phyloP scores from a whole-genome alignment of 2,329 filamentous ascomycete genomes.

The Neofusicoccum laricinum region DNA sequence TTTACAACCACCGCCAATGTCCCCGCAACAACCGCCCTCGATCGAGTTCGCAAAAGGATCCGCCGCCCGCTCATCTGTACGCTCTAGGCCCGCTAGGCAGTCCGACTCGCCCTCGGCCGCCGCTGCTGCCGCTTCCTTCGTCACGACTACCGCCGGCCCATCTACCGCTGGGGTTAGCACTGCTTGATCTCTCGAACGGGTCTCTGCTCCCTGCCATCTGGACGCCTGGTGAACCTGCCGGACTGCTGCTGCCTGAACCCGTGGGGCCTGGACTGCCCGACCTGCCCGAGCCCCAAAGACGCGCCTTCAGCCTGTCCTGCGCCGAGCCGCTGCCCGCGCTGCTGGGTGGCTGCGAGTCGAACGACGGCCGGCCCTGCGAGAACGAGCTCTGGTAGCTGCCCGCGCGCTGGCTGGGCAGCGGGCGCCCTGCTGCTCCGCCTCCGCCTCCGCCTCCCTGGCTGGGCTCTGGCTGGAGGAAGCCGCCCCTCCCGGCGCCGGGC shows the following conservation, averaged over 20 bases:
- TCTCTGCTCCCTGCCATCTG: slow-evolving; percentile 18
- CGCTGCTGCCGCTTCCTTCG: background rate
- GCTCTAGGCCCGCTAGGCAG: slow-evolving; percentile 16
- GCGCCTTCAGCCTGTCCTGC: slow-evolving; percentile 77
- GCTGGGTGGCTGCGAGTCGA: slow-evolving; percentile 38
- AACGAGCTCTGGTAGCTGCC: slow-evolving; percentile 68
- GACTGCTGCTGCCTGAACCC: slow-evolving; percentile 12
- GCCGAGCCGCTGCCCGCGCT: slow-evolving; percentile 51
- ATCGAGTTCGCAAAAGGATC: background rate
- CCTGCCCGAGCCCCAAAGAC: slow-evolving; percentile 68
- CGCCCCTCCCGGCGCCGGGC: slow-evolving; percentile 34
- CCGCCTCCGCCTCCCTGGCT: slow-evolving; percentile 32
- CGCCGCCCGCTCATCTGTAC: background rate
- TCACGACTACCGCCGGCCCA: slow-evolving; percentile 4
- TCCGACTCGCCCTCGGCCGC: background rate
- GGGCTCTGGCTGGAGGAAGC: slow-evolving; percentile 23
- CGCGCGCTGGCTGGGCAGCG: slow-evolving; percentile 68
- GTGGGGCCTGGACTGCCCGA: slow-evolving; percentile 52
- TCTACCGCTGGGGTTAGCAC: slow-evolving; percentile 10
- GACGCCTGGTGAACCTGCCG: slow-evolving; percentile 15
- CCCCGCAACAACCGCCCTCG: background rate
- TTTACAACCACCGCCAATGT: slow-evolving; percentile 3
- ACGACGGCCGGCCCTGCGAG: slow-evolving; percentile 29
- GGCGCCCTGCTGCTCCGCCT: slow-evolving; percentile 36
- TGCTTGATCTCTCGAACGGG: slow-evolving; percentile 26